These are phyloP conservation scores for Candida sp. DNA, from an alignment of 1,139 yeast species.

Conservation along the genomic window DNA sequence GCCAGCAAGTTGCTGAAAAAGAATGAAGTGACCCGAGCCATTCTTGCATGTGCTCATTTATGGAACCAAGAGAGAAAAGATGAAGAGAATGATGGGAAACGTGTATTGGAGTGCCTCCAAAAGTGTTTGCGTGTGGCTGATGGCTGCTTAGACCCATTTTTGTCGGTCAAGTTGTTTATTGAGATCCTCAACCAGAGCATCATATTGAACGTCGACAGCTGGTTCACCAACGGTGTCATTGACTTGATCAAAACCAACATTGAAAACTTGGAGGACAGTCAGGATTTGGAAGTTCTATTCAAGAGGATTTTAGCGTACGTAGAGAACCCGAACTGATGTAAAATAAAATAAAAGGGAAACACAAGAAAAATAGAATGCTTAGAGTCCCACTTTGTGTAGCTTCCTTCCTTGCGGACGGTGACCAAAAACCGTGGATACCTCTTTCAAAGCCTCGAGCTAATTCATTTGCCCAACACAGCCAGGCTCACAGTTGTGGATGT, in stretches of 20 bases:
- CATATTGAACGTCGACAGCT: slow-evolving; percentile 77
- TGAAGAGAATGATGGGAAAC: slow-evolving; percentile 26
- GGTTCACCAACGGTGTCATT: slow-evolving; percentile 84
- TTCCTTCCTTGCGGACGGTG: too few species aligned
- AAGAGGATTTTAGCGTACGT: neutral
- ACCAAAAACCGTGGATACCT: too few species aligned
- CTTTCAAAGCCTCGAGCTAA: too few species aligned
- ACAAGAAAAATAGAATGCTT: neutral
- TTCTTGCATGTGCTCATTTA: slow-evolving; percentile 84
- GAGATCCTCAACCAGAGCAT: slow-evolving; percentile 88
- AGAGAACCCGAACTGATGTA: neutral
- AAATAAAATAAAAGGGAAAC: slow-evolving; percentile 9
- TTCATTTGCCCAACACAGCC: neutral
- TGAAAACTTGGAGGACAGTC: slow-evolving; percentile 50
- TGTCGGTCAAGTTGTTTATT: slow-evolving; percentile 80
- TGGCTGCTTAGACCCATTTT: slow-evolving; percentile 86
- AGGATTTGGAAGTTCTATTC: slow-evolving; percentile 8
- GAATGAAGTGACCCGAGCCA: slow-evolving; percentile 69
- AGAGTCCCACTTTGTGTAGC: neutral
- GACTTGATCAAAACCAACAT: slow-evolving; percentile 83
- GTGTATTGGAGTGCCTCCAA: slow-evolving; percentile 53
- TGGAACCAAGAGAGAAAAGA: slow-evolving; percentile 47
- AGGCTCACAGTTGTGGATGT: neutral
- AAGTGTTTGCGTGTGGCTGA: slow-evolving; percentile 89
- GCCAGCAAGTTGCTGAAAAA: slow-evolving; percentile 86